Conservation (phyloP, 257 asterid species). For the Vinca minor region DNA sequence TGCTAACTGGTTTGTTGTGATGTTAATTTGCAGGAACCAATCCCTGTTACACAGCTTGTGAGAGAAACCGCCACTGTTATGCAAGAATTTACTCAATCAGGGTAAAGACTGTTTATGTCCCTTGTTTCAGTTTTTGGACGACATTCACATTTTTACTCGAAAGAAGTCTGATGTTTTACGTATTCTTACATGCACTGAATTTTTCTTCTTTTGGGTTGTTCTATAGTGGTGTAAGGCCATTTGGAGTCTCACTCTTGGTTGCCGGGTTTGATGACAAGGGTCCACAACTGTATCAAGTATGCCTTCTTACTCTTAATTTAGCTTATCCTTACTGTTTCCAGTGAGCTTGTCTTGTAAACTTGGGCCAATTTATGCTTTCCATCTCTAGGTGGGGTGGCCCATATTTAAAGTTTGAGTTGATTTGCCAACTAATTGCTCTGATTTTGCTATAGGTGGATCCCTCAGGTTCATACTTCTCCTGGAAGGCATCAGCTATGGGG, state of each 20-base stretch:
- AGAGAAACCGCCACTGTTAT: conserved; percentile 98
- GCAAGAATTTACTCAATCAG: conserved; percentile 99
- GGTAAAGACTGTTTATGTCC: conserved; percentile 34
- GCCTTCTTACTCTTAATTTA: conserved; percentile 13
- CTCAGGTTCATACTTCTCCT: conserved; percentile 95
- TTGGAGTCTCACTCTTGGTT: conserved; percentile 91
- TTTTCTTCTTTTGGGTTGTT: conserved; percentile 16
- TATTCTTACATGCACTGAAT: neutral
- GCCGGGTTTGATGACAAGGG: conserved; percentile 99
- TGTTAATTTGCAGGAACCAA: conserved; percentile 53
- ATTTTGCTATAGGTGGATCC: conserved; percentile 68
- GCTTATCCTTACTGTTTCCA: conserved; percentile 5
- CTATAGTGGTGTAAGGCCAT: conserved; percentile 91
- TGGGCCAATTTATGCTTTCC: neutral
- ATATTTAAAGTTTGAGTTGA: neutral
- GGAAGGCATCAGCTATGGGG: conserved; percentile 99
- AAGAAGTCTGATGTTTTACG: neutral
- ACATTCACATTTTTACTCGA: neutral
- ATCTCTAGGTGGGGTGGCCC: neutral
- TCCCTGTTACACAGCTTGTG: conserved; percentile 95
- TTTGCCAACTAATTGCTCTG: neutral
- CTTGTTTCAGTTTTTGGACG: neutral
- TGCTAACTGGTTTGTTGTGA: conserved; percentile 8
- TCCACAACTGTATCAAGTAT: conserved; percentile 91
- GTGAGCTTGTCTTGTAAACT: neutral